Percentiles rank a stretch among this genome's conserved stretches.
phyloP scores from a whole-genome alignment of 1,139 yeast genomes.

The Pichia sp. region DNA sequence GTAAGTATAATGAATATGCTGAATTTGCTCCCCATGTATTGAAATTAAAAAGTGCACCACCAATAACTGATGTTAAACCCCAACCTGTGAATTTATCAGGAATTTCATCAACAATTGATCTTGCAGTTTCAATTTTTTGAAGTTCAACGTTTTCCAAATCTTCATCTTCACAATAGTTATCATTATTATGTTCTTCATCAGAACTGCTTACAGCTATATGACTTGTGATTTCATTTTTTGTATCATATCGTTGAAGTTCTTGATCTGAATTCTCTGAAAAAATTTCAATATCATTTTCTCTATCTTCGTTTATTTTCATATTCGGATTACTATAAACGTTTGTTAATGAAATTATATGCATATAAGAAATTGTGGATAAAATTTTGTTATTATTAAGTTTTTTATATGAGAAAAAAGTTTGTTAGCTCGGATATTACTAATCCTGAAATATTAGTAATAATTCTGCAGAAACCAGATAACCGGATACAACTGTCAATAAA shows the following conservation, averaged over 20 bases:
- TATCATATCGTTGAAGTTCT: not conserved
- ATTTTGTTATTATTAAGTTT: no score
- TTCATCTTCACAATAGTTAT: not conserved
- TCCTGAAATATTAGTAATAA: no score
- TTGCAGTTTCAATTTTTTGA: conserved; percentile 1
- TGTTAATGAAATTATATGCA: no score
- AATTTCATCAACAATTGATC: conserved; percentile 17
- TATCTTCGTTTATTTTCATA: not conserved
- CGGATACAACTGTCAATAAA: no score
- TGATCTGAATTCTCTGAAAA: not conserved
- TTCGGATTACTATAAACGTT: no score
- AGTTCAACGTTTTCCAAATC: conserved; percentile 1
- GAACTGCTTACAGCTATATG: not conserved
- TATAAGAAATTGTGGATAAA: no score
- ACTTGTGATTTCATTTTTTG: not conserved
- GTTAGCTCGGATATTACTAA: no score
- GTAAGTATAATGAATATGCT: conserved; percentile 50
- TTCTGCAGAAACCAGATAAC: no score
- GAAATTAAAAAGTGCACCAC: conserved; percentile 32
- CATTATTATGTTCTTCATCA: no score
- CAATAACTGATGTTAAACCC: conserved; percentile 43
- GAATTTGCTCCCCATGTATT: conserved; percentile 63
- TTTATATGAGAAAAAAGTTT: no score
- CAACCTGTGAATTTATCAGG: conserved; percentile 35
- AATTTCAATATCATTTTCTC: not conserved